Base-by-base conservation (phyloP, 306 rosid genomes). In the Quercus glauca region DNA sequence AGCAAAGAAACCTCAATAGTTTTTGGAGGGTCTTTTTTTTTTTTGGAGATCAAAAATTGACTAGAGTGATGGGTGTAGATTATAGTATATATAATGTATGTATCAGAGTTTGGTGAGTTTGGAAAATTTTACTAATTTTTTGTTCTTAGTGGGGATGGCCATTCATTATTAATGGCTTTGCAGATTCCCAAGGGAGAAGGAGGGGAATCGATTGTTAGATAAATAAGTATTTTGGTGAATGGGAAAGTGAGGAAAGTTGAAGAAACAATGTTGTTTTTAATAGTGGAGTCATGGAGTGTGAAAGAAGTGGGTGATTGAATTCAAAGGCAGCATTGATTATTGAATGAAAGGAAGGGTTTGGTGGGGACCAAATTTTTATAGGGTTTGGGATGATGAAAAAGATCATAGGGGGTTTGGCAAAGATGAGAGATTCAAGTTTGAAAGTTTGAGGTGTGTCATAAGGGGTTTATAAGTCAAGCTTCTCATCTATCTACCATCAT, bases 111-210 rank as follows among this genome's bases (percentile, higher is more conserved):
- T 81, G 89, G 87, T 83, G 97, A 77, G 97, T 73, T 76, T 82
- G 80, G 84, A 86, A 80, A 65, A 80, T 73, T 81, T 81, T 84
- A 71, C 82, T 79, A 78, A 79, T 75, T 74, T 28, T 58, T 77
- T 74, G 71, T 55, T 86, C 19, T 79, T 82, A 85, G 89, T 87
- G 87, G 88, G 86, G 76, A 86, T 80, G 31, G 94, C 88, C 87
- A 85, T 86, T 86, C 90, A 85, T 89, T 84, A 85, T 89, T 84
- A 85, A 87, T 91, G 94, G 93, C 91, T 73, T 86, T 87, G 91
- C 92, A 83, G 90, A 90, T 93, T 93, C 94, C 96, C 97, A 74
- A 90, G 87, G 92, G 86, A 76, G 76, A 84, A 90, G 83, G 85
- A 77, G 84, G 91, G 83, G 84, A 78, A 85, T 41, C 45, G 11